phyloP scores from a whole-genome alignment of 2,329 filamentous ascomycete species.

The Exophiala phaeomuriformis region DNA sequence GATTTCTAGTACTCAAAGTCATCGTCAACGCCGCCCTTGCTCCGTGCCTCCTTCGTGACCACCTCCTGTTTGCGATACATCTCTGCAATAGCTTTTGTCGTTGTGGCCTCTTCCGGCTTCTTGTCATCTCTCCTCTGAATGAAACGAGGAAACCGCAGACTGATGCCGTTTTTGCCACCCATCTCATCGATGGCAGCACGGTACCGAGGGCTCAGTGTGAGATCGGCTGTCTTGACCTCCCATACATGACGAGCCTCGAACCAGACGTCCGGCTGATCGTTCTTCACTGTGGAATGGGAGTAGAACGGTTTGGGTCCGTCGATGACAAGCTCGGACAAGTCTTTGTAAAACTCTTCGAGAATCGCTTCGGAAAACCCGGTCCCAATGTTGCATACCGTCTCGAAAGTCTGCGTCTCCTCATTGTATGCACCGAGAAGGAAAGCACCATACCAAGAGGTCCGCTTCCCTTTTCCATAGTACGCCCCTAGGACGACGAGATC shows the following conservation, averaged over 20 bases:
- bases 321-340: conserved; percentile 71
- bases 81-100: conserved; percentile 76
- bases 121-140: conserved; percentile 91
- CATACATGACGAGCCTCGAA: conserved; percentile 91
- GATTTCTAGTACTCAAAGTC: conserved; percentile 82
- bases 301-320: conserved; percentile 93
- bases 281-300: conserved; percentile 69
- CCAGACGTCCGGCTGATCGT: conserved; percentile 97
- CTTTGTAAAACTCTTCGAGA: conserved; percentile 74
- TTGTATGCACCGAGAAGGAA: conserved; percentile 96
- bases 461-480: conserved; percentile 90
- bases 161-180: conserved; percentile 66
- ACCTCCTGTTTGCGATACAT: conserved; percentile 97
- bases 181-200: conserved; percentile 82
- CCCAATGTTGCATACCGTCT: conserved; percentile 96
- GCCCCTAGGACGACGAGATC: conserved; percentile 93
- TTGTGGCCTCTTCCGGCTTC: conserved; percentile 85
- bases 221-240: conserved; percentile 95
- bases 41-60: conserved; percentile 72
- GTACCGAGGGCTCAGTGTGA: conserved; percentile 87
- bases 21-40: conserved; percentile 80
- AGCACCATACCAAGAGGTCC: conserved; percentile 89
- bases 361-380: conserved; percentile 94
- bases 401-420: conserved; percentile 68
- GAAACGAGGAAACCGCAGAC: conserved; percentile 83